Base-by-base conservation (phyloP, 371 early-diverging fungal species). In the Mucor ambiguus region DNA sequence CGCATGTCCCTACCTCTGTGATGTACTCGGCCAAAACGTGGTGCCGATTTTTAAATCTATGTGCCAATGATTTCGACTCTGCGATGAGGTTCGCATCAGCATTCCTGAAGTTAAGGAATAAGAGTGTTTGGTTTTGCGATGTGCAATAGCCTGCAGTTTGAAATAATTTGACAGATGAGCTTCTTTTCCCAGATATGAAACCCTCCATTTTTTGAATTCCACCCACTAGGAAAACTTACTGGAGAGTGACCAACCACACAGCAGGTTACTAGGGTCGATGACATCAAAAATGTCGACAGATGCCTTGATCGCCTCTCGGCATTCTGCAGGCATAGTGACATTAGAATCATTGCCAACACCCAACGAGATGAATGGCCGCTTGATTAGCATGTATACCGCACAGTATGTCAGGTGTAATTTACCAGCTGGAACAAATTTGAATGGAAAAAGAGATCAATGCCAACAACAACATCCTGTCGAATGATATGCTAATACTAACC, bases 221-320 rank as follows among this genome's bases (percentile, higher is more conserved):
- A 4, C 30, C 9, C 4, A 18, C n/a, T 11, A 69, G 11, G 37
- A 37, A 2, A 37, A 37, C 60, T 71, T 70, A 78, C 76, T 70
- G 32, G 69, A 68, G 37, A 80, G 37, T 8, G 77, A 73, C 80
- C 80, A 80, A 24, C 70, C 67, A 49, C 60, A 68, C n/a, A 80
- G 20, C 16, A 77, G 37, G 9, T 58, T 41, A 16, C 38, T 48
- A 9, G 64, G 20, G 3, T 71, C 60, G 6, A 77, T 70, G 2
- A n/a, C 63, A 32, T 73, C 58, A 38, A 74, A 60, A 8, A 77
- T 58, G 41, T 70, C 61, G 0, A 75, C 41, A 5, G 70, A 61
- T 11, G 33, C 43, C 37, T 63, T 61, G 9, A 73, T 55, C 20
- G 69, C 66, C 18, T 67, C 29, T 11, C 66, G 55, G 52, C 75